Base-by-base conservation (phyloP, 495 filamentous ascomycete species). In the Thozetella sp. region DNA sequence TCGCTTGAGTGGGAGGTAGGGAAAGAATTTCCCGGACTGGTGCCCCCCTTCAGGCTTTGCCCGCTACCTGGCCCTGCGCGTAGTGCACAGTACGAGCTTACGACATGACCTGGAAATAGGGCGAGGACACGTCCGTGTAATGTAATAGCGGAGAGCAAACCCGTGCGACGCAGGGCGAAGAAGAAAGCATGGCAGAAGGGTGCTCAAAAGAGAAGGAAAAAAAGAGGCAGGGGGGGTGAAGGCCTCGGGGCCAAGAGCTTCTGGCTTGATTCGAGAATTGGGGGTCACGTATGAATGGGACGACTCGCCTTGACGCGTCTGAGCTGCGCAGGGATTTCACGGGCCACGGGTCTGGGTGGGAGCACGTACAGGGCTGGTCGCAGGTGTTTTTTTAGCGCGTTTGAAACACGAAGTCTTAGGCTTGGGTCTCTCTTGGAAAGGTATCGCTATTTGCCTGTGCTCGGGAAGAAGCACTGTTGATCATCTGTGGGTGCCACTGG, bases 281-380 rank as follows among this genome's bases (percentile, higher is more conserved):
- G 27, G 51, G 15, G 22, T 20, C 13, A 54, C 30, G 2, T 9
- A 1, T n/a, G 26, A 25, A 48, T 48, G n/a, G 43, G 43, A 48
- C 43, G 43, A 48, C 3, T 48, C 43, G 43, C 43, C 43, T 48
- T 48, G 43, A 48, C 25, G 6, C 27, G 52, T 54, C 52, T 54
- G 52, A 54, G 52, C 52, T 54, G 6, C 52, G 20, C 52, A 54
- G 52, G 52, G 52, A 22, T 54, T n/a, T 13, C 43, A 48, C 25
- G 25, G 51, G 51, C 10, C 23, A 53, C n/a, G n/a, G n/a, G n/a
- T n/a, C n/a, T n/a, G n/a, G 51, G 15, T 53, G 22, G 23, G 51
- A 53, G 51, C 22, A 30, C 52, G 52, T 19, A 48, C 23, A 54
- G 24, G 52, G 52, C 26, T 34, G 52, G 26, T 54, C 52, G 52